Conservation (phyloP, 306 rosid genomes). For the Psophocarpus tetragonolobus region DNA sequence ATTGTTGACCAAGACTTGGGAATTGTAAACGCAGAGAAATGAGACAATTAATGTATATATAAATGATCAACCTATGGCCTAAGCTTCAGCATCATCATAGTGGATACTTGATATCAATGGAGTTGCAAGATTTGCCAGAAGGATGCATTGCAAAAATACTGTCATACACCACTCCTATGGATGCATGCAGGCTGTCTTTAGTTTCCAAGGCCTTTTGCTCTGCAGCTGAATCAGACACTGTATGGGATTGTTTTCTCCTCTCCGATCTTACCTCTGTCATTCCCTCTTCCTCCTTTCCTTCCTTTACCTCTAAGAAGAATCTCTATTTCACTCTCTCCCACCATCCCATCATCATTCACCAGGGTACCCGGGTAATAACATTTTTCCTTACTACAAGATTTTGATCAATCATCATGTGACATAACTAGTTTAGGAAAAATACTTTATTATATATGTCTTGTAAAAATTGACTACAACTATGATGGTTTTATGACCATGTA, state of each 20-base stretch:
- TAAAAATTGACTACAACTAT: too few relatives aligned
- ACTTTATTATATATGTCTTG: too few relatives aligned
- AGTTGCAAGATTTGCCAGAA: background rate
- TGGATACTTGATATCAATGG: background rate
- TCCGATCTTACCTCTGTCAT: background rate
- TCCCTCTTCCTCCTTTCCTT: background rate
- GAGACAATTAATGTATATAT: background rate
- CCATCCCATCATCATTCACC: background rate
- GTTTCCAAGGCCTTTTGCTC: slow-evolving; percentile 17
- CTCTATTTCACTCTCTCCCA: slow-evolving; percentile 11
- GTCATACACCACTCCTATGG: background rate
- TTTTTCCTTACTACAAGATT: too few relatives aligned
- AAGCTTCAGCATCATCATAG: background rate
- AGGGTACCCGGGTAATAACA: slow-evolving; percentile 4
- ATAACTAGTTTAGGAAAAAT: too few relatives aligned
- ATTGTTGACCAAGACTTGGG: background rate
- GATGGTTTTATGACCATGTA: too few relatives aligned
- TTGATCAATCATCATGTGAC: too few relatives aligned
- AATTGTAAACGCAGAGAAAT: background rate
- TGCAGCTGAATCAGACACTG: slow-evolving; percentile 12
- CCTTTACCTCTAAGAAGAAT: background rate
- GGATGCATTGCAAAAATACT: slow-evolving; percentile 23
- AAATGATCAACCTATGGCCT: too few relatives aligned
- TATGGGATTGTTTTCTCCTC: slow-evolving; percentile 27
- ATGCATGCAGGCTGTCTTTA: slow-evolving; percentile 15